These are phyloP conservation scores for Plantago coronopus DNA, from an alignment of 305 asterid species.

Conservation along the genomic window DNA sequence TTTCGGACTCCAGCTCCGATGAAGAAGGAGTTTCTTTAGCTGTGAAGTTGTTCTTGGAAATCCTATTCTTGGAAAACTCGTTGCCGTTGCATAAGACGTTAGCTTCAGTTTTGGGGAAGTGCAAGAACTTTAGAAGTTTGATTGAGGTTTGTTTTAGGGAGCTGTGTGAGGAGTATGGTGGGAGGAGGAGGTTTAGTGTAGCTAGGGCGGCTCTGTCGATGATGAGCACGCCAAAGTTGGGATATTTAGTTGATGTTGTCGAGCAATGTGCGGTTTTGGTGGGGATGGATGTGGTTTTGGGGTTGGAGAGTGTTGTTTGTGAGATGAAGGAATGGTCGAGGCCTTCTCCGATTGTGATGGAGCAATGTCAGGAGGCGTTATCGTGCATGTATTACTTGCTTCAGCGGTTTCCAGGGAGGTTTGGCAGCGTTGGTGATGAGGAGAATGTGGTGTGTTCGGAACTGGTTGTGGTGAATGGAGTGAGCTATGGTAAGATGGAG, in stretches of 20 bases:
- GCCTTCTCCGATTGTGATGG: slow-evolving; percentile 93
- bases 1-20: slow-evolving; percentile 44
- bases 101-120: slow-evolving; percentile 63
- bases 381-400: slow-evolving; percentile 90
- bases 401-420: slow-evolving; percentile 74
- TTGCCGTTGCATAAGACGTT: slow-evolving; percentile 73
- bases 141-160: slow-evolving; percentile 52
- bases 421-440: slow-evolving; percentile 22
- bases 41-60: slow-evolving; percentile 56
- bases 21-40: slow-evolving; percentile 39
- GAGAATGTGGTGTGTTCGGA: slow-evolving; percentile 22
- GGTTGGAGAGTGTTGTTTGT: slow-evolving; percentile 49
- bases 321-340: slow-evolving; percentile 60
- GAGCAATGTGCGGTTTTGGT: slow-evolving; percentile 74
- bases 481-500: slow-evolving; percentile 12
- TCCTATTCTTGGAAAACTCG: slow-evolving; percentile 77
- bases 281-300: slow-evolving; percentile 69
- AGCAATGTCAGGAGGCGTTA: slow-evolving; percentile 94
- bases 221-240: slow-evolving; percentile 88
- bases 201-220: slow-evolving; percentile 83
- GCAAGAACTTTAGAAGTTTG: slow-evolving; percentile 40
- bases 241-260: slow-evolving; percentile 70
- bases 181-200: slow-evolving; percentile 73
- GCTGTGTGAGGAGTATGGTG: slow-evolving; percentile 72
- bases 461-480: background rate